Evolutionary conservation across 805 yeast species (phyloP), one percentile per base, ranked within the genome.

Genomic region (Candida railenensis): DNA sequence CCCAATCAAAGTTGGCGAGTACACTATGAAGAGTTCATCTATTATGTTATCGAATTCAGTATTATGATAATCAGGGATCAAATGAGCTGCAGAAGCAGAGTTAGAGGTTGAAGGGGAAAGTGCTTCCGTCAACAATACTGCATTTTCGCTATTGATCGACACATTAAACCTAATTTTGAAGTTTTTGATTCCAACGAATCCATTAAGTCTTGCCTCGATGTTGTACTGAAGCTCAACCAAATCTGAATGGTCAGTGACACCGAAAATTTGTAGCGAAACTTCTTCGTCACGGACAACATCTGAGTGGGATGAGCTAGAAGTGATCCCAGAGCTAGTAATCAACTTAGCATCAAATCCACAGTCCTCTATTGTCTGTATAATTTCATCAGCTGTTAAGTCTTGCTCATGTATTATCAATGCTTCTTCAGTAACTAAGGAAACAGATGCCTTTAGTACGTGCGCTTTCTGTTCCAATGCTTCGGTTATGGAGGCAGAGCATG

Each of bases 401-500:
- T 65, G 52, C 34, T 64, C 65, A 58, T 84, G 90, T 8, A 58
- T 61, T 2, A 89, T 77, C 15, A 66, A 58, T 2, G 91, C 96
- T 42, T 81, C 79, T 53, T 87, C 94, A 0, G 96, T 88, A 3
- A 88, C 67, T 25, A 89, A 73, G 1, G 96, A 86, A 1, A 91
- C 88, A 2, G 77, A 73, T 0, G 76, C 88, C 3, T 64, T 57
- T 1, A 56, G 41, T 2, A 89, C 86, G 1, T 86, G 87, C 0
- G 68, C 65, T 7, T 80, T 45, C 0, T 58, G 58, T 45, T 72
- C 66, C 22, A 89, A 57, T 0, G 83, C 83, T 21, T 67, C 65
- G 0, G 83, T 78, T 18, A 92, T 80, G 0, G 94, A 71, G 1
- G 84, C 74, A 0, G 87, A 77, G 61, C 98, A 92, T 1, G 96